Base-by-base conservation (phyloP, 78 protist genomes). In the Monosiga brevicollis region DNA sequence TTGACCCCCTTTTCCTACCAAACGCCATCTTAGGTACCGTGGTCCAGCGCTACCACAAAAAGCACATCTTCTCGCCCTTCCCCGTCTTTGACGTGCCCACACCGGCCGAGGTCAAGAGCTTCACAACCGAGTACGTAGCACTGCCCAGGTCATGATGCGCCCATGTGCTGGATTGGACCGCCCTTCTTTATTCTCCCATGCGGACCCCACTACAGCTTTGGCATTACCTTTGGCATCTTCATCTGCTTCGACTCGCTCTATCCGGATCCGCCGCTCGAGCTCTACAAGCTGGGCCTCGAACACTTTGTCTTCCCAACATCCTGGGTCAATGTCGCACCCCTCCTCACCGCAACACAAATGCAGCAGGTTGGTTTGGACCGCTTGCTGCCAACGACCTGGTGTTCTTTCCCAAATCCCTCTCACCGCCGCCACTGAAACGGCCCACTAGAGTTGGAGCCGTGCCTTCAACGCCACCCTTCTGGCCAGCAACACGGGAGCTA, bases 241-340 rank as follows among this genome's bases (percentile, higher is more conserved):
- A 32, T 71, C 38, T 71, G 75, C 75, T 32, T 71, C 38, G 75
- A 71, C 75, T 32, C 34, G 11, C 34, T 71, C 38, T 71, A 26
- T 26, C 75, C 75, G 2, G 34, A 71, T 26, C 75, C 75, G 75
- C 75, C 75, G 11, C 75, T 71, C 9, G 75, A 71, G 34, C 75
- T 71, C 38, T 9, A 24, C 75, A 32, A 71, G 22, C 24, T 24
- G 22, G 75, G 75, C 75, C 10, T 71, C 34, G 9, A 32, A 20
- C 75, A 71, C 75, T 71, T 71, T 71, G 75, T 71, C 36, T 71
- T 71, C 22, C 75, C 75, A 32, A 71, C 75, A 2, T 71, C 75
- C 38, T 71, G 75, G 75, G 22, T 20, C 6, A 71, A 71, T 20
- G 75, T 71, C 3, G 36, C 75, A 20, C 75, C 75, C 24, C 6